Percentiles rank a stretch among this genome's conserved stretches.
Conservation (phyloP, 164 flowering plant genomes). For the Liquidambar formosana region DNA sequence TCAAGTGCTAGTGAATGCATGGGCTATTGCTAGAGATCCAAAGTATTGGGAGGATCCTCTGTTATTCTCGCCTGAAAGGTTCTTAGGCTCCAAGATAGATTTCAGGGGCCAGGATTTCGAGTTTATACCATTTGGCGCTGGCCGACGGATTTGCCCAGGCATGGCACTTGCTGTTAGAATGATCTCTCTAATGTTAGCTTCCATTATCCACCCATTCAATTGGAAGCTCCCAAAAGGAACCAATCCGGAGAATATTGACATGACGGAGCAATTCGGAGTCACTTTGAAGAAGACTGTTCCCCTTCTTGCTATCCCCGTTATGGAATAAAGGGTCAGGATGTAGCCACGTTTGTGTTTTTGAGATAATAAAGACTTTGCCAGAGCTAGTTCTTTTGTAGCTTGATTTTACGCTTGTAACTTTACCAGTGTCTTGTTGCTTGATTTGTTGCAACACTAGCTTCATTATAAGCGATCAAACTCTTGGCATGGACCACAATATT, state of each 20-base stretch:
- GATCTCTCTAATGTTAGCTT: constrained; percentile 20
- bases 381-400: too few relatives aligned
- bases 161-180: constrained; percentile 20
- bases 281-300: constrained; percentile 26
- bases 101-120: constrained; percentile 20
- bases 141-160: constrained; percentile 25
- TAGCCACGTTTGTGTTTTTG: too few relatives aligned
- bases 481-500: too few relatives aligned
- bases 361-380: too few relatives aligned
- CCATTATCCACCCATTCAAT: constrained; percentile 13
- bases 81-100: constrained; percentile 15
- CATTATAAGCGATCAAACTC: too few relatives aligned
- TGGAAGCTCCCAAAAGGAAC: constrained; percentile 22
- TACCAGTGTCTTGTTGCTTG: too few relatives aligned
- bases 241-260: constrained; percentile 16
- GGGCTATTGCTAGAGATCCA: constrained; percentile 23
- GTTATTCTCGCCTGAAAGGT: constrained; percentile 21
- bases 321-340: too few relatives aligned
- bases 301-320: constrained; percentile 14
- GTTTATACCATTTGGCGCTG: constrained; percentile 28
- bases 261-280: constrained; percentile 25
- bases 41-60: constrained; percentile 15
- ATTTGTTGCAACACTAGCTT: too few relatives aligned
- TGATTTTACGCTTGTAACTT: too few relatives aligned
- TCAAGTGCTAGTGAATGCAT: constrained; percentile 21